Base-by-base conservation (phyloP, 163 green algal genomes). In the Chlorella variabilis region DNA sequence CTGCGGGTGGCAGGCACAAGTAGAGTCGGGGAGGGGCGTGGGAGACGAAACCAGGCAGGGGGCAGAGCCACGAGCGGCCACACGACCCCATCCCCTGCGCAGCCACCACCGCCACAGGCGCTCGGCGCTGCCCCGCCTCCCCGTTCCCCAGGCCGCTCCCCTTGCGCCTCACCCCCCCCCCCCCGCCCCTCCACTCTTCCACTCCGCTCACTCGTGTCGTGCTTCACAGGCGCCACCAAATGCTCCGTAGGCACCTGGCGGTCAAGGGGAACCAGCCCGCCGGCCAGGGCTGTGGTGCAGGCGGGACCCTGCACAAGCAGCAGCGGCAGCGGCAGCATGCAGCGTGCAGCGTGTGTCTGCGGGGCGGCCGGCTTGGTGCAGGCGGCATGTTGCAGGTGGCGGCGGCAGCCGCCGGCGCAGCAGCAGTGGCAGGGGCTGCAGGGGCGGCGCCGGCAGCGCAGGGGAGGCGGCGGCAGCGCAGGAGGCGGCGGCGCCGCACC, bases 161-260 rank as follows among this genome's bases (percentile, higher is more conserved):
- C n/a, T n/a, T n/a, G n/a, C n/a, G n/a, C n/a, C n/a, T n/a, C n/a
- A n/a, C n/a, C n/a, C n/a, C n/a, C n/a, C n/a, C n/a, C n/a, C n/a
- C n/a, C n/a, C n/a, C n/a, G n/a, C n/a, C n/a, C n/a, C n/a, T n/a
- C n/a, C n/a, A n/a, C n/a, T n/a, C n/a, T n/a, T n/a, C n/a, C n/a
- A n/a, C n/a, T n/a, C n/a, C 31, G 9, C 70, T 39, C 73, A 80
- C 73, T 41, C 20, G 75, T 51, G 29, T 73, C 75, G 21, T 73
- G 75, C 75, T 81, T 73, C 38, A 45, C 20, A 23, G 41, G 42
- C 21, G 48, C 67, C 1, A 85, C 56, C 65, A 86, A 59, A 62
- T 89, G 86, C 65, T 89, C 77, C 71, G 86, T 86, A n/a, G 56
- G 48, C 15, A 82, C 69, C 56, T 70, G 68, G 15, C 48, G 33